Evolutionary conservation across 371 early-diverging fungal genomes (phyloP).

Genomic region (Mucor irregularis): DNA sequence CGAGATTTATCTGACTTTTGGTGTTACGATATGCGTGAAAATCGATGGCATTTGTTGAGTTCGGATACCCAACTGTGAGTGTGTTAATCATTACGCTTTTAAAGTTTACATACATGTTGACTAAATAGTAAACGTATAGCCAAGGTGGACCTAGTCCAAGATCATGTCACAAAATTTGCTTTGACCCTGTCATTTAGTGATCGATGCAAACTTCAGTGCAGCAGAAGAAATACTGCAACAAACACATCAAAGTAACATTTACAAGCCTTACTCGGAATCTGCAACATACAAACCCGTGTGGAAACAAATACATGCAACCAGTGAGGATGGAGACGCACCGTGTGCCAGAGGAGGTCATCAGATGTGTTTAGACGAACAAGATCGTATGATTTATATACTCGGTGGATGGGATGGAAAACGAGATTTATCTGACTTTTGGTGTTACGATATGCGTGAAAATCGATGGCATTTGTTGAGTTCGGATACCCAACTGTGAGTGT

Average conservation of each 20-base stretch:
- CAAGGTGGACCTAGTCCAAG: too few species aligned
- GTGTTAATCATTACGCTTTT: too few species aligned
- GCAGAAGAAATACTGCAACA: constrained; percentile 70
- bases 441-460: constrained; percentile 56
- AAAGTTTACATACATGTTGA: constrained; percentile 1
- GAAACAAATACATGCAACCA: too few species aligned
- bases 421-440: constrained; percentile 94
- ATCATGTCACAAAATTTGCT: too few species aligned
- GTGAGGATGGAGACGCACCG: constrained; percentile 49
- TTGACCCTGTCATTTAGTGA: constrained; percentile 65
- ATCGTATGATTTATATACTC: constrained; percentile 81
- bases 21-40: constrained; percentile 65
- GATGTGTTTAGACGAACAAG: constrained; percentile 86
- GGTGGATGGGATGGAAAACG: constrained; percentile 96
- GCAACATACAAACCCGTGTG: constrained; percentile 75
- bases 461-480: constrained; percentile 76
- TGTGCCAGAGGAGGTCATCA: constrained; percentile 93
- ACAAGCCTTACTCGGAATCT: constrained; percentile 66
- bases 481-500: constrained; percentile 71
- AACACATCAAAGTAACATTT: constrained; percentile 62
- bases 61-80: constrained; percentile 69
- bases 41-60: constrained; percentile 76
- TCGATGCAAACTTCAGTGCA: constrained; percentile 69
- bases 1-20: constrained; percentile 92
- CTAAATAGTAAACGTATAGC: too few species aligned